phyloP scores from a whole-genome alignment of 306 rosid genomes.

The Castanea sativa region DNA sequence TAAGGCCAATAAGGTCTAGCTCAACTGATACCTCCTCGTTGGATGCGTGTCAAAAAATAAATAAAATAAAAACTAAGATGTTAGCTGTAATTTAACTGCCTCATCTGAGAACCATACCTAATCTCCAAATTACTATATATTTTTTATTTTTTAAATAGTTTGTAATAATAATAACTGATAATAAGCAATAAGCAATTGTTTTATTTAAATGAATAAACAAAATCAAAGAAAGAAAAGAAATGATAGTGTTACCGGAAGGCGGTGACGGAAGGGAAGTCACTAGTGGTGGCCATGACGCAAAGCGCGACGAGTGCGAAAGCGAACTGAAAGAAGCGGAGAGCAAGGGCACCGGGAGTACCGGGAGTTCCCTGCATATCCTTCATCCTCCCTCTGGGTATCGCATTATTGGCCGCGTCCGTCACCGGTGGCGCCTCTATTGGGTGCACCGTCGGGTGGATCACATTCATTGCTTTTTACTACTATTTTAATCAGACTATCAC shows the following conservation, averaged over 20 bases:
- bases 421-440: conserved; percentile 38
- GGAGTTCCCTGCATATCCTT: conserved; percentile 48
- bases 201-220: too few species aligned
- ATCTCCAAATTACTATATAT: too few species aligned
- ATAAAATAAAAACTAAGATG: background rate
- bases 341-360: conserved; percentile 42
- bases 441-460: conserved; percentile 43
- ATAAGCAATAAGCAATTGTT: too few species aligned
- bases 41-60: too few species aligned
- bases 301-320: conserved; percentile 36
- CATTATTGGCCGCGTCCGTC: conserved; percentile 17
- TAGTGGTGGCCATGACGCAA: conserved; percentile 44
- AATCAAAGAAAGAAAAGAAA: too few species aligned
- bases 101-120: too few species aligned
- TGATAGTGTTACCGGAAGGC: conserved; percentile 41
- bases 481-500: too few species aligned
- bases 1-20: background rate
- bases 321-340: conserved; percentile 44
- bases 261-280: conserved; percentile 49
- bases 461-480: conserved; percentile 19
- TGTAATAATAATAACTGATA: too few species aligned
- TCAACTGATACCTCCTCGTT: background rate
- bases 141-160: too few species aligned
- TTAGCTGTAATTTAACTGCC: background rate
- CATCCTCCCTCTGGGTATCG: conserved; percentile 35